phyloP scores from a whole-genome alignment of 768 basidiomycete species.

The Boletus reticuloceps region DNA sequence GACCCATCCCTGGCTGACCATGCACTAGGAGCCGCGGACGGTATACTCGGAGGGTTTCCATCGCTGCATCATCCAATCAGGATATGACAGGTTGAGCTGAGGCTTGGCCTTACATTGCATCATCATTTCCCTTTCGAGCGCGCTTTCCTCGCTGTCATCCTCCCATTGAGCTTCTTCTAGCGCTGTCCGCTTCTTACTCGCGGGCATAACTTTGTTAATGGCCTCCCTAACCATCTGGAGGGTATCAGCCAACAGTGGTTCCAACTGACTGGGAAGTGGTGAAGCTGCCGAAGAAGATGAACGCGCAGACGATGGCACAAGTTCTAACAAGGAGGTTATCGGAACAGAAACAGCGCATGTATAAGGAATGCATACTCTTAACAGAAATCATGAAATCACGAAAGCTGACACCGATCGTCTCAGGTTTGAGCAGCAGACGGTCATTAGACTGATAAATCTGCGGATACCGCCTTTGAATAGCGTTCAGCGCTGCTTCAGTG shows the following conservation, averaged over 20 bases:
- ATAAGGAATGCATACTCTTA: conserved; percentile 63
- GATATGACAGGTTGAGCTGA: background rate
- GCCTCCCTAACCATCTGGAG: conserved; percentile 70
- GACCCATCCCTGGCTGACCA: conserved; percentile 87
- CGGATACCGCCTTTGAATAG: conserved; percentile 93
- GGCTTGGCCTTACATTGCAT: conserved; percentile 63
- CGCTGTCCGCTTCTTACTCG: conserved; percentile 76
- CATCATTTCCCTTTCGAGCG: conserved; percentile 83
- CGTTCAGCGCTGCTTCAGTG: conserved; percentile 95
- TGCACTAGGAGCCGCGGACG: conserved; percentile 84
- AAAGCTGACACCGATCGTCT: conserved; percentile 78
- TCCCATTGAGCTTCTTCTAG: conserved; percentile 96
- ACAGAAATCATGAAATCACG: conserved; percentile 97
- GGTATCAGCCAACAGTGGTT: conserved; percentile 66
- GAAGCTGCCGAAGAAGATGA: conserved; percentile 85
- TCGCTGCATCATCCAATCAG: conserved; percentile 48
- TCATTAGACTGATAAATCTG: conserved; percentile 95
- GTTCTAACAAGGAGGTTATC: conserved; percentile 50
- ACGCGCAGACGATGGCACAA: conserved; percentile 92
- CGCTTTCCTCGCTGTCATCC: conserved; percentile 76
- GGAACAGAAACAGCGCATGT: background rate
- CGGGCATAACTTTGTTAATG: conserved; percentile 74
- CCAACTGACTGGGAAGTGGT: conserved; percentile 81
- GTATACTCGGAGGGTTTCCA: conserved; percentile 89
- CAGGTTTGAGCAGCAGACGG: conserved; percentile 78